phyloP scores from a whole-genome alignment of 805 yeast genomes.

The Teunomyces barrocoloradensis region DNA sequence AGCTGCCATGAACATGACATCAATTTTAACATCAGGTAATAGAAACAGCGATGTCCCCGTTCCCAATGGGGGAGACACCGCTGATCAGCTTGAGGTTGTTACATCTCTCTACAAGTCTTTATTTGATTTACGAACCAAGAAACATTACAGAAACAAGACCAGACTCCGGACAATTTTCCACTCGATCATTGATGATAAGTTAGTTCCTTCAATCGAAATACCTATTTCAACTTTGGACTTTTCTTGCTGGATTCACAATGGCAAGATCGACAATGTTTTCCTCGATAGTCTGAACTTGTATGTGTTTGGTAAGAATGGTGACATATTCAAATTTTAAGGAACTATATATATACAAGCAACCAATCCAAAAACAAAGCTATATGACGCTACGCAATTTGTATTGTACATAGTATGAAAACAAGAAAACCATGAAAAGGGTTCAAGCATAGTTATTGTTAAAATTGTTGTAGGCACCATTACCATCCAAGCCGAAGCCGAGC shows the following conservation, averaged over 20 bases:
- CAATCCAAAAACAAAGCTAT: background rate
- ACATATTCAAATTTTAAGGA: constrained; percentile 25
- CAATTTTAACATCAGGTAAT: constrained; percentile 13
- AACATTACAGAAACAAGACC: constrained; percentile 22
- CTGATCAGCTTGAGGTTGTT: constrained; percentile 24
- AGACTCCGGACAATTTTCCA: constrained; percentile 28
- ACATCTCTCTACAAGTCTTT: constrained; percentile 33
- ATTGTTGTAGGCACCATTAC: constrained; percentile 21
- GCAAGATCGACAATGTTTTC: constrained; percentile 34
- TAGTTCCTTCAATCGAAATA: constrained; percentile 38
- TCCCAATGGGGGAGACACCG: background rate
- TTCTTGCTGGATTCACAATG: constrained; percentile 30
- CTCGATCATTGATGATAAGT: constrained; percentile 35
- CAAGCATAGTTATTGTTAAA: background rate
- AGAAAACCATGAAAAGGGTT: background rate
- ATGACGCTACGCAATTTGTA: background rate
- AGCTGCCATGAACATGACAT: constrained; percentile 23
- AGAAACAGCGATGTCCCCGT: constrained; percentile 1
- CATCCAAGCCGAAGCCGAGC: constrained; percentile 45
- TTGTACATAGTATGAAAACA: constrained; percentile 1
- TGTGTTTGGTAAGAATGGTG: constrained; percentile 41
- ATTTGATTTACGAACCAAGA: constrained; percentile 32
- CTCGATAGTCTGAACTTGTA: constrained; percentile 29
- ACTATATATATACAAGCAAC: background rate
- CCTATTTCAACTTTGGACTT: constrained; percentile 35